A percentile compares a stretch with the other conserved stretches of the same genome.
Conservation (phyloP, 768 basidiomycete species). For the Lactarius hatsudake region DNA sequence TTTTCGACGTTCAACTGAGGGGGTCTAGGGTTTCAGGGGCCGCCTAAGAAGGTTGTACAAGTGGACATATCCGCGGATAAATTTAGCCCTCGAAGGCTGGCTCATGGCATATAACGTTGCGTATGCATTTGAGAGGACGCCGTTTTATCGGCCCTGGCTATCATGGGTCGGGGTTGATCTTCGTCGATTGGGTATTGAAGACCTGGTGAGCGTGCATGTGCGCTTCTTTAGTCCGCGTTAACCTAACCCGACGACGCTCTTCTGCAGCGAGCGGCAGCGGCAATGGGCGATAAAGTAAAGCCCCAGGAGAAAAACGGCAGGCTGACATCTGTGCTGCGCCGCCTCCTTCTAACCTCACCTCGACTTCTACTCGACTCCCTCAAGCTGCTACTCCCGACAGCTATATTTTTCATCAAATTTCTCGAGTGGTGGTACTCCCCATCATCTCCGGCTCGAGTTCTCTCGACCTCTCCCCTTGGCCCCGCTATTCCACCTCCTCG, state of each 20-base stretch:
- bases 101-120: slow-evolving; percentile 80
- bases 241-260: slow-evolving; percentile 9
- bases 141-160: slow-evolving; percentile 90
- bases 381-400: slow-evolving; percentile 74
- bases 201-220: slow-evolving; percentile 54
- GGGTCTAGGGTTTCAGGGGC: slow-evolving; percentile 48
- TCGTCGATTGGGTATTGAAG: slow-evolving; percentile 73
- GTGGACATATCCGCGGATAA: slow-evolving; percentile 76
- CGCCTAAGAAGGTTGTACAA: slow-evolving; percentile 65
- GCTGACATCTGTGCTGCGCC: slow-evolving; percentile 44
- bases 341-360: slow-evolving; percentile 52
- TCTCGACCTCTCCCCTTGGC: slow-evolving; percentile 58
- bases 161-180: slow-evolving; percentile 81
- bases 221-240: slow-evolving; percentile 6
- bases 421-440: slow-evolving; percentile 99
- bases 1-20: slow-evolving; percentile 10
- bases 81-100: slow-evolving; percentile 76
- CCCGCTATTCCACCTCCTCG: slow-evolving; percentile 75
- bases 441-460: slow-evolving; percentile 75
- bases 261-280: slow-evolving; percentile 32
- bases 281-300: slow-evolving; percentile 24
- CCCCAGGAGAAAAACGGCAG: slow-evolving; percentile 35
- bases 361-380: slow-evolving; percentile 72
- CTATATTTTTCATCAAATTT: slow-evolving; percentile 95
- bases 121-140: slow-evolving; percentile 85